Base-by-base conservation (phyloP, 495 filamentous ascomycete genomes). In the Tuber indicum region DNA sequence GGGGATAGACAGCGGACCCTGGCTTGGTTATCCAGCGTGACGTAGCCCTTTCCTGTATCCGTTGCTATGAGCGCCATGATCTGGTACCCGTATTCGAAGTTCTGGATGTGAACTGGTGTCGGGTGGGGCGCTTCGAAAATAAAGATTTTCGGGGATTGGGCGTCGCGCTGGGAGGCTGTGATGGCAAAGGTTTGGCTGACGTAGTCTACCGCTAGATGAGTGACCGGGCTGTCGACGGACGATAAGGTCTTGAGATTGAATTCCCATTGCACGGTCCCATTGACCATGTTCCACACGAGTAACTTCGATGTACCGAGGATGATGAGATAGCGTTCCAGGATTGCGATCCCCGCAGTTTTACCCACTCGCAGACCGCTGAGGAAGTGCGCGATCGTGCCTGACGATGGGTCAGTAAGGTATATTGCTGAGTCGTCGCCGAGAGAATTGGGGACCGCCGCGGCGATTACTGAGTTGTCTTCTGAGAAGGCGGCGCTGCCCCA, bases 391-490 rank as follows among this genome's bases (percentile, higher is more conserved):
- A 92, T 84, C 32, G 80, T 82, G 1, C 91, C 91, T 2, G 87
- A 87, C 72, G 85, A 84, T 3, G 90, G 86, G 79, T 92, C 88
- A 75, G 93, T 87, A 66, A 92, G 84, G 75, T 90, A 87, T 39
- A 92, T 80, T 19, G 88, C 81, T 6, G 86, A 88, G 41, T 86
- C 85, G 17, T 86, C 84, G 26, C 85, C 85, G 41, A 85, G 81
- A 43, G 87, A 86, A 77, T 85, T 62, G 21, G 82, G 82, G 3
- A 75, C 72, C 6, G 82, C 81, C 72, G 86, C 91, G 45, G 93
- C 96, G 43, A 98, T 86, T 3, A 93, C 87, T 6, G 96, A 98
- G 2, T 93, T 94, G 84, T 99, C 96, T 74, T 91, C 88, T 2
- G 95, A 96, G 84, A 92, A 97, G 26, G 90, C 86, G 70, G 97